Conservation (phyloP, 2,329 filamentous ascomycete species). For the Sporothrix curviconia region DNA sequence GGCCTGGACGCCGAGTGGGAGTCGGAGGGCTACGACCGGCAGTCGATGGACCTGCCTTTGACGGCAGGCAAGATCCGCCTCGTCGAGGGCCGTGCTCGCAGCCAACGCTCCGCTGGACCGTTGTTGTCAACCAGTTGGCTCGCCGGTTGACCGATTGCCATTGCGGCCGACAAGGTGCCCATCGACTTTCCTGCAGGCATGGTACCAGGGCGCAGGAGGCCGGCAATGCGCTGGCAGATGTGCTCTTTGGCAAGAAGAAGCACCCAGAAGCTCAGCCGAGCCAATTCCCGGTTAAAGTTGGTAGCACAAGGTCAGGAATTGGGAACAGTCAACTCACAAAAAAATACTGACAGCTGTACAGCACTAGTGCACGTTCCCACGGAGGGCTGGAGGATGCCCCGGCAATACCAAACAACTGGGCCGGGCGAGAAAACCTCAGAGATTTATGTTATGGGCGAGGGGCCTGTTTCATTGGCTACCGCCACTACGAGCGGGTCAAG, state of each 20-base stretch:
- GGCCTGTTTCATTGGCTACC: constrained; percentile 66
- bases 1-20: constrained; percentile 71
- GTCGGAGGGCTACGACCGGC: constrained; percentile 64
- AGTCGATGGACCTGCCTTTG: constrained; percentile 52
- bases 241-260: constrained; percentile 56
- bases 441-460: constrained; percentile 66
- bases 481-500: constrained; percentile 59
- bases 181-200: constrained; percentile 63
- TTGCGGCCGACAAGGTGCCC: constrained; percentile 60
- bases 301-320: no score
- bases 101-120: constrained; percentile 59
- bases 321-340: no score
- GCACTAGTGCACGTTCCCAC: constrained; percentile 58
- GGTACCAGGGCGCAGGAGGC: constrained; percentile 67
- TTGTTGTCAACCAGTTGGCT: constrained; percentile 67
- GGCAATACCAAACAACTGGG: constrained; percentile 67
- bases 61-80: constrained; percentile 56
- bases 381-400: constrained; percentile 58
- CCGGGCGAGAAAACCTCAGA: constrained; percentile 62
- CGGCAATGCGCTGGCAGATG: constrained; percentile 61
- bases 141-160: constrained; percentile 62
- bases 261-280: constrained; percentile 63
- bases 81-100: constrained; percentile 52
- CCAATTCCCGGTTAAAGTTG: no score
- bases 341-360: background rate